Evolutionary conservation across 2,329 filamentous ascomycete genomes (phyloP).

Genomic region (Huntiella bhutanensis): DNA sequence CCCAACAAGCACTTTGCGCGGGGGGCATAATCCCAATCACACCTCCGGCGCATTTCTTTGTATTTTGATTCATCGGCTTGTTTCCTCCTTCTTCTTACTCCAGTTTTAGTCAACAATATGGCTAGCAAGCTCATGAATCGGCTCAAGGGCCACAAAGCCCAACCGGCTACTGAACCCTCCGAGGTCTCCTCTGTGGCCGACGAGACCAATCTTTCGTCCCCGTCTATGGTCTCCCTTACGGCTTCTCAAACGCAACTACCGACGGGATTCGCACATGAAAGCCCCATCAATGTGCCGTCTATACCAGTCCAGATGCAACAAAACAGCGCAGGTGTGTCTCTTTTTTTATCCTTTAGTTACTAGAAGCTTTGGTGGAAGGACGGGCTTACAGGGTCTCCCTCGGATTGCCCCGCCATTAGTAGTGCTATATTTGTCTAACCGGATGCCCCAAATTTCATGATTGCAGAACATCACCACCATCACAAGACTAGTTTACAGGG

Average conservation of each 20-base stretch:
- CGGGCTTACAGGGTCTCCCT: not conserved
- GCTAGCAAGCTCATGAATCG: not conserved
- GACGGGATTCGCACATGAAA: not conserved
- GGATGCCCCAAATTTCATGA: not conserved
- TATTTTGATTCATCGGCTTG: not conserved
- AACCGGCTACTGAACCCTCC: not conserved
- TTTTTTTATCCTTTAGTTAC: not conserved
- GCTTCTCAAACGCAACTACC: no score
- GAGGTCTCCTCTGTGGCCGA: not conserved
- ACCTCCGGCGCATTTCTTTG: not conserved
- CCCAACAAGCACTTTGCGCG: no score
- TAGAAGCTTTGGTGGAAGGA: no score
- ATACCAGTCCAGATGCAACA: constrained; percentile 1
- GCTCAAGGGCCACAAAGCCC: not conserved
- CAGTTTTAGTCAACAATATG: not conserved
- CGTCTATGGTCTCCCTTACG: not conserved
- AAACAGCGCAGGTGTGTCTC: not conserved
- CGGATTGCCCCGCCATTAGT: not conserved
- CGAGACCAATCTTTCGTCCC: not conserved
- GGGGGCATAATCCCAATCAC: no score
- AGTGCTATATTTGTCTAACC: constrained; percentile 1
- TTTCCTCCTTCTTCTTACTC: not conserved
- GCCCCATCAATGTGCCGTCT: not conserved
- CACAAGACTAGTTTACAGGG: constrained; percentile 7
- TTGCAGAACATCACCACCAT: constrained; percentile 15